Evolutionary conservation across 495 filamentous ascomycete genomes (phyloP).

Genomic region (Haplographium delicatum): DNA sequence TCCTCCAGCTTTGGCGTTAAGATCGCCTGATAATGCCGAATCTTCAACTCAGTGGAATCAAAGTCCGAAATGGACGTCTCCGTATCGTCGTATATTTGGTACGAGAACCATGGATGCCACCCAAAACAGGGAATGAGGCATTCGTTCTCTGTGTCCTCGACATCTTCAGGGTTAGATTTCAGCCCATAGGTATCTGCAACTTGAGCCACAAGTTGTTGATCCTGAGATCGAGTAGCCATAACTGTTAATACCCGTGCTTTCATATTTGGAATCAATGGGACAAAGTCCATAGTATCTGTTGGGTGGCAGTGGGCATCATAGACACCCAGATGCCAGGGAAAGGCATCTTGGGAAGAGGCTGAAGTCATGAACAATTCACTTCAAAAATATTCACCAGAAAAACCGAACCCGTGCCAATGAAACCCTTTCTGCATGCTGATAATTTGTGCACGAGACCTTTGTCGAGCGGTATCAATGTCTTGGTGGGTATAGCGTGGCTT

Average conservation of each 20-base stretch:
- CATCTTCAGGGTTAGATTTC: conserved; percentile 7
- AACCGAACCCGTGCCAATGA: too few species aligned
- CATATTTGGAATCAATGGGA: conserved; percentile 67
- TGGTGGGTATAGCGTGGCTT: background rate
- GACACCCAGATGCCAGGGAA: conserved; percentile 84
- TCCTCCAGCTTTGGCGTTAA: conserved; percentile 58
- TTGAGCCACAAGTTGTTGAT: conserved; percentile 76
- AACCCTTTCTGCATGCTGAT: too few species aligned
- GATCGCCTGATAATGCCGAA: conserved; percentile 65
- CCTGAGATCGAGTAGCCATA: conserved; percentile 84
- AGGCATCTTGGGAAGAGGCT: conserved; percentile 21
- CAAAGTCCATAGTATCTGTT: conserved; percentile 84
- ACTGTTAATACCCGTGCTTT: conserved; percentile 70
- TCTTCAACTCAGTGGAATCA: conserved; percentile 40
- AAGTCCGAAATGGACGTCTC: conserved; percentile 20
- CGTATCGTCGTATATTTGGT: conserved; percentile 53
- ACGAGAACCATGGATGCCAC: conserved; percentile 99
- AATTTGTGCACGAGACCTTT: too few species aligned
- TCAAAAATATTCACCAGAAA: too few species aligned
- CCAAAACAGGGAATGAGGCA: conserved; percentile 78
- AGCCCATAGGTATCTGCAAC: conserved; percentile 43
- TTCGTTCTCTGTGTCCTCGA: conserved; percentile 10
- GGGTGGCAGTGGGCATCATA: conserved; percentile 96
- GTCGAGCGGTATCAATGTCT: too few species aligned
- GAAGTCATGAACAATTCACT: conserved; percentile 5